Percentiles rank a stretch among this genome's conserved stretches.
phyloP scores from a whole-genome alignment of 2,329 filamentous ascomycete species.

The Diaporthe amygdali region DNA sequence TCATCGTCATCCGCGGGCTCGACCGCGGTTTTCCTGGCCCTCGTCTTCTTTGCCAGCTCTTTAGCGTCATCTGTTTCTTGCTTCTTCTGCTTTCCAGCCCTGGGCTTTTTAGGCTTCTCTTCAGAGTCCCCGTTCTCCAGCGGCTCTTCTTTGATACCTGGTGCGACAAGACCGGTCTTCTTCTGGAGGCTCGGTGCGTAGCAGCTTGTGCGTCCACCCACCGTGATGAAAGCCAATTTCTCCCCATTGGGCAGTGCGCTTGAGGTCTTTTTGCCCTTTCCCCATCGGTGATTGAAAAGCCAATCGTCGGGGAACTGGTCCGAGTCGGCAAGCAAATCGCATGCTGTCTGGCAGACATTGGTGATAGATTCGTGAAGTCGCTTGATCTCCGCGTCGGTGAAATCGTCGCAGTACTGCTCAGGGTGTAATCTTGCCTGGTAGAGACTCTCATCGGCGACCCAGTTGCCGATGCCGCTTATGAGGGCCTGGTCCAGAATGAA shows the following conservation, averaged over 20 bases:
- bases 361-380: slow-evolving; percentile 75
- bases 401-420: slow-evolving; percentile 88
- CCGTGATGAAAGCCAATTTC: slow-evolving; percentile 84
- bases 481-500: slow-evolving; percentile 85
- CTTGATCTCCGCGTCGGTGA: slow-evolving; percentile 73
- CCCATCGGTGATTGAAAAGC: slow-evolving; percentile 89
- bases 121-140: slow-evolving; percentile 37
- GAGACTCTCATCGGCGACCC: slow-evolving; percentile 94
- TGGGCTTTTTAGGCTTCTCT: slow-evolving; percentile 31
- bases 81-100: slow-evolving; percentile 30
- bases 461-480: slow-evolving; percentile 94
- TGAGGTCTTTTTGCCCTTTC: slow-evolving; percentile 80
- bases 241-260: slow-evolving; percentile 79
- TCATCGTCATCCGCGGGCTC: slow-evolving; percentile 32
- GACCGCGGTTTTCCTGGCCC: slow-evolving; percentile 28
- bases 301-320: slow-evolving; percentile 85
- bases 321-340: slow-evolving; percentile 80
- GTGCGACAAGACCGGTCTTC: slow-evolving; percentile 61
- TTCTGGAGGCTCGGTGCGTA: slow-evolving; percentile 86
- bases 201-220: slow-evolving; percentile 90
- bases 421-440: slow-evolving; percentile 90
- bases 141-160: slow-evolving; percentile 49
- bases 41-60: slow-evolving; percentile 26
- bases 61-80: slow-evolving; percentile 29
- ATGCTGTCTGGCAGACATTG: slow-evolving; percentile 80